Evolutionary conservation across 2,329 filamentous ascomycete species (phyloP).

Genomic region (Trichoderma asperellum): DNA sequence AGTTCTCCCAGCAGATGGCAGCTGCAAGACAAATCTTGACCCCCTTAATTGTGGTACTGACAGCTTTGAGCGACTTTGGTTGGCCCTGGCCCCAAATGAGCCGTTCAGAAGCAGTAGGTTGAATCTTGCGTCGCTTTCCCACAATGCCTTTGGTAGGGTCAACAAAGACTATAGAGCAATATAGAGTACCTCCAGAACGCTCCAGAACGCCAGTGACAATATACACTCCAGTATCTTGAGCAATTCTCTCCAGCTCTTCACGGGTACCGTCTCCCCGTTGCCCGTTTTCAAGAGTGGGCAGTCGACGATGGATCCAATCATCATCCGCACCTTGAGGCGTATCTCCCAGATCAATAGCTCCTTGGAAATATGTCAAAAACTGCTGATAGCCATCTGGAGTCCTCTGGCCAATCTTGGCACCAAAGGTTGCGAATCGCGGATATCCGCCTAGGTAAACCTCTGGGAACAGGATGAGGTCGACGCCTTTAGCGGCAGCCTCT

Average conservation of each 20-base stretch:
- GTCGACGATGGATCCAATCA: neutral
- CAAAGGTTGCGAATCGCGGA: neutral
- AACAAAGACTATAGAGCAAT: slow-evolving; percentile 11
- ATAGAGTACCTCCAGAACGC: neutral
- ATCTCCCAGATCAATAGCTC: slow-evolving; percentile 14
- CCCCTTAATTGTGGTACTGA: neutral
- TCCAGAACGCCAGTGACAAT: neutral
- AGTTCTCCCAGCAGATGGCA: slow-evolving; percentile 17
- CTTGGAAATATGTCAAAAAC: slow-evolving; percentile 3
- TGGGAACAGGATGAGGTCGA: neutral
- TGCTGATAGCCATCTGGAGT: slow-evolving; percentile 12
- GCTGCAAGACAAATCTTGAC: slow-evolving; percentile 14
- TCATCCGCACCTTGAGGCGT: slow-evolving; percentile 5
- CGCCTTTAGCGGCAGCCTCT: neutral
- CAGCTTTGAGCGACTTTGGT: neutral
- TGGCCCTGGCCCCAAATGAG: slow-evolving; percentile 14
- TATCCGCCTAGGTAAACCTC: slow-evolving; percentile 1
- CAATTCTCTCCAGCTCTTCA: slow-evolving; percentile 11
- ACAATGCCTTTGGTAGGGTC: neutral
- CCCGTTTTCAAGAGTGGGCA: neutral
- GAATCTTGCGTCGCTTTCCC: slow-evolving; percentile 14
- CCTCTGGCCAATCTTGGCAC: slow-evolving; percentile 10
- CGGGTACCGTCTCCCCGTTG: slow-evolving; percentile 1
- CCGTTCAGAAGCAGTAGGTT: neutral
- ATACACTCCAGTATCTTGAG: neutral